Evolutionary conservation across 768 basidiomycete species (phyloP).

Genomic region (Xanthoconium stramineum): DNA sequence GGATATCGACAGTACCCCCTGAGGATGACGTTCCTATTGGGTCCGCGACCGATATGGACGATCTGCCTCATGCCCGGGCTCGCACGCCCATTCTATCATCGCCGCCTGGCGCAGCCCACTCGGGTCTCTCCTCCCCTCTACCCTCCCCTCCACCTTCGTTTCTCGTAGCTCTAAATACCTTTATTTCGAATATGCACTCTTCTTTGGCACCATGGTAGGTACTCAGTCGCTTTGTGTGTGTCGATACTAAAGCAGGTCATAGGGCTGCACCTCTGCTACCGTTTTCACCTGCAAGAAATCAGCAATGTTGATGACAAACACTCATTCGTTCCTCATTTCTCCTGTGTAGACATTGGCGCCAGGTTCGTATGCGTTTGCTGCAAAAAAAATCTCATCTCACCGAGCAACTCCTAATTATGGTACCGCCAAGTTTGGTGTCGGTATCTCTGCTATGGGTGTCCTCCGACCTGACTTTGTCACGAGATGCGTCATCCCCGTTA

Average conservation of each 20-base stretch:
- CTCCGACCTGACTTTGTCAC: constrained; percentile 90
- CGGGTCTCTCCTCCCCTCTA: too few relatives aligned
- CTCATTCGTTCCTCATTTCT: background rate
- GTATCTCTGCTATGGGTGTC: constrained; percentile 97
- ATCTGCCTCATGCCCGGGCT: too few relatives aligned
- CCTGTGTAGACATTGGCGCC: constrained; percentile 71
- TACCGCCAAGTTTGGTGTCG: constrained; percentile 98
- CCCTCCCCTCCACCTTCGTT: too few relatives aligned
- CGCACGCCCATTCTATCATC: too few relatives aligned
- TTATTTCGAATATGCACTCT: too few relatives aligned
- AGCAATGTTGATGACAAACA: background rate
- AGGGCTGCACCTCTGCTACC: constrained; percentile 97
- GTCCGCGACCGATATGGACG: too few relatives aligned
- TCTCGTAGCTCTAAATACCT: too few relatives aligned
- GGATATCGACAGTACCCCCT: too few relatives aligned
- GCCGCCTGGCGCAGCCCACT: too few relatives aligned
- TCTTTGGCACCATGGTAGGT: constrained; percentile 95
- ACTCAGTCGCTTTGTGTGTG: background rate
- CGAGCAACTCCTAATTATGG: constrained; percentile 69
- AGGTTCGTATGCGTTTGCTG: constrained; percentile 44
- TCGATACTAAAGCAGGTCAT: constrained; percentile 13
- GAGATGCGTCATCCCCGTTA: too few relatives aligned
- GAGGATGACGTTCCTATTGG: too few relatives aligned
- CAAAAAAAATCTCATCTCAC: constrained; percentile 11
- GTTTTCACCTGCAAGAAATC: constrained; percentile 64